Evolutionary conservation across 2,329 filamentous ascomycete genomes (phyloP).

Genomic region (Mycosphaerelloides madeirae): DNA sequence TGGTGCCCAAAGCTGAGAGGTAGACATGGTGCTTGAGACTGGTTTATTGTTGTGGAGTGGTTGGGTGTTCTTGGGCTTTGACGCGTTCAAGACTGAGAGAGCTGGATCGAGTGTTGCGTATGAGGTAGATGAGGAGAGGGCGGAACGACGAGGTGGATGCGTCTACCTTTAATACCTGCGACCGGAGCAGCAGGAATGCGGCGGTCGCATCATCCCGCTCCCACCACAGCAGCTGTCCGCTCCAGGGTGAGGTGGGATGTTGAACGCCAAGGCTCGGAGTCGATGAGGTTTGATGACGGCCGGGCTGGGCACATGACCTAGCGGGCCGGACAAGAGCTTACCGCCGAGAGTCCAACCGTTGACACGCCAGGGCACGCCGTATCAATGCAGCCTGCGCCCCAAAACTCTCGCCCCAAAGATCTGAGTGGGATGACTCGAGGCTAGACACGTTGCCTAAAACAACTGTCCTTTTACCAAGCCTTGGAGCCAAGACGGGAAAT

Average conservation of each 20-base stretch:
- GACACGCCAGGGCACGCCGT: neutral
- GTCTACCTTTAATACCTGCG: neutral
- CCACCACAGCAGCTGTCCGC: neutral
- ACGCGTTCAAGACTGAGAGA: neutral
- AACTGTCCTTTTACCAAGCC: conserved; percentile 5
- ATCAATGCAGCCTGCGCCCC: no score
- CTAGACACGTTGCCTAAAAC: no score
- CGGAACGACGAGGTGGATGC: neutral
- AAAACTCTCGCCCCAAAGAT: no score
- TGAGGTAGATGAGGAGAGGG: neutral
- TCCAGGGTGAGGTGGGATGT: conserved; percentile 1
- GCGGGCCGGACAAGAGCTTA: neutral
- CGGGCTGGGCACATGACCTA: conserved; percentile 4
- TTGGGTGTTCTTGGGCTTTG: neutral
- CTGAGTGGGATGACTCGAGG: no score
- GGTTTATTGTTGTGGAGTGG: neutral
- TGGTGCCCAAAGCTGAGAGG: conserved; percentile 8
- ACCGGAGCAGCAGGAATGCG: neutral
- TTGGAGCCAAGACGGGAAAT: conserved; percentile 14
- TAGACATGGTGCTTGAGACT: conserved; percentile 14
- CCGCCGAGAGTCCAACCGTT: neutral
- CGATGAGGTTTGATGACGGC: conserved; percentile 7
- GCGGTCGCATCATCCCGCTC: conserved; percentile 2
- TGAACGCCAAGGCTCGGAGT: conserved; percentile 6
- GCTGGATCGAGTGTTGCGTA: neutral